Percentiles rank a stretch among this genome's conserved stretches.
Conservation (phyloP, 768 basidiomycete genomes). For the Leccinum broughii region DNA sequence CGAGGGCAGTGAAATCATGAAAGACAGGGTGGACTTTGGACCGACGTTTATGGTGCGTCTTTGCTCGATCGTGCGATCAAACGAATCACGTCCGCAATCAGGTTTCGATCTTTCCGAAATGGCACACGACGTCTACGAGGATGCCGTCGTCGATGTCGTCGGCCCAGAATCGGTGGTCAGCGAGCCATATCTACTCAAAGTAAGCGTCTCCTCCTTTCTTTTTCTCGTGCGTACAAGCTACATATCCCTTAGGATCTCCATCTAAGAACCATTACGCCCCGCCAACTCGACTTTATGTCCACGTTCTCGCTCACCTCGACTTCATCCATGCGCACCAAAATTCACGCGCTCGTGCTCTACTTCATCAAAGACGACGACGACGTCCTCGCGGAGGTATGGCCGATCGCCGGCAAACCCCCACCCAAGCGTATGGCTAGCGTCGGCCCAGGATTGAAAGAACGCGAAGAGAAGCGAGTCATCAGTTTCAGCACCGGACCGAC, state of each 20-base stretch:
- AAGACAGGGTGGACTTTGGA: slow-evolving; percentile 87
- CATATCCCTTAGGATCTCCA: slow-evolving; percentile 63
- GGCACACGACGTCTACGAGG: slow-evolving; percentile 70
- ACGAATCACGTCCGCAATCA: slow-evolving; percentile 27
- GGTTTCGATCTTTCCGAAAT: slow-evolving; percentile 90
- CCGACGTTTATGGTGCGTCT: slow-evolving; percentile 82
- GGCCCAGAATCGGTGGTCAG: slow-evolving; percentile 64
- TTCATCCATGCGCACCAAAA: slow-evolving; percentile 57
- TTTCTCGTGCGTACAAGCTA: not conserved
- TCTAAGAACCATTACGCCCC: slow-evolving; percentile 59
- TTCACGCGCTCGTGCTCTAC: slow-evolving; percentile 83
- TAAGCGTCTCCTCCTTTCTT: slow-evolving; percentile 30
- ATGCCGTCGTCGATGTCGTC: slow-evolving; percentile 84
- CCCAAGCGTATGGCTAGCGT: slow-evolving; percentile 59
- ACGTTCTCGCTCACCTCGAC: slow-evolving; percentile 73
- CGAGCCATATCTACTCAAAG: slow-evolving; percentile 66
- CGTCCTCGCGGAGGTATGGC: slow-evolving; percentile 77
- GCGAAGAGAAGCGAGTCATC: slow-evolving; percentile 41
- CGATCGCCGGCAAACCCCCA: slow-evolving; percentile 65
- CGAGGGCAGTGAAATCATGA: slow-evolving; percentile 70
- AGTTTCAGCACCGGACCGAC: slow-evolving; percentile 91
- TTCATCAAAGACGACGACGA: slow-evolving; percentile 69
- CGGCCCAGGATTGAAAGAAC: slow-evolving; percentile 44
- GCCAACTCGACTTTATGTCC: slow-evolving; percentile 78
- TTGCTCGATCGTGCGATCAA: not conserved